Evolutionary conservation across 208 protist genomes (phyloP).

Genomic region (Acanthamoeba lugdunensis): DNA sequence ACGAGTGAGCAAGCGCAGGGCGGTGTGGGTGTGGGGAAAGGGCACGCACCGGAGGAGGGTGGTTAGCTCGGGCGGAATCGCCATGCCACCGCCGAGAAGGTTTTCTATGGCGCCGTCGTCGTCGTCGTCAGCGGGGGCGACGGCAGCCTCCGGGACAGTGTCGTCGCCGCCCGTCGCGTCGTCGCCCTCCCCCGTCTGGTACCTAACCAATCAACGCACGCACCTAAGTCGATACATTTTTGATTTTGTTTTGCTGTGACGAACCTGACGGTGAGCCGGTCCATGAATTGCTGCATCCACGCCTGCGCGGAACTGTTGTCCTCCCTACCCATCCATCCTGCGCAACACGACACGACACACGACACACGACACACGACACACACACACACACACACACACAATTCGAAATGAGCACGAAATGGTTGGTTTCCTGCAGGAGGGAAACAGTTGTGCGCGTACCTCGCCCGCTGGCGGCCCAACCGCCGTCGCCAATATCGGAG

Average conservation of each 20-base stretch:
- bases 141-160: background rate
- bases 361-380: too few relatives aligned
- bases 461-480: background rate
- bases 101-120: background rate
- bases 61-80: constrained; percentile 7
- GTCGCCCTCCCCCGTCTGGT: background rate
- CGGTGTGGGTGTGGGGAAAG: background rate
- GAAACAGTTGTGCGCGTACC: background rate
- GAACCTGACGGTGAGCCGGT: background rate
- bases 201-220: background rate
- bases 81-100: background rate
- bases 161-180: background rate
- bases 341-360: too few relatives aligned
- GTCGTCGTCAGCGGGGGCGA: background rate
- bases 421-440: background rate
- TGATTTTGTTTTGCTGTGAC: too few relatives aligned
- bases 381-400: background rate
- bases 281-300: constrained; percentile 6
- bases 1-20: too few relatives aligned
- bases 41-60: background rate
- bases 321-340: background rate
- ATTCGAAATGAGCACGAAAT: background rate
- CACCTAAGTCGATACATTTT: too few relatives aligned
- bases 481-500: constrained; percentile 6
- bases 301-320: constrained; percentile 11